Conservation (phyloP, 192 early-diverging fungal species). For the Entomortierella beljakovae region DNA sequence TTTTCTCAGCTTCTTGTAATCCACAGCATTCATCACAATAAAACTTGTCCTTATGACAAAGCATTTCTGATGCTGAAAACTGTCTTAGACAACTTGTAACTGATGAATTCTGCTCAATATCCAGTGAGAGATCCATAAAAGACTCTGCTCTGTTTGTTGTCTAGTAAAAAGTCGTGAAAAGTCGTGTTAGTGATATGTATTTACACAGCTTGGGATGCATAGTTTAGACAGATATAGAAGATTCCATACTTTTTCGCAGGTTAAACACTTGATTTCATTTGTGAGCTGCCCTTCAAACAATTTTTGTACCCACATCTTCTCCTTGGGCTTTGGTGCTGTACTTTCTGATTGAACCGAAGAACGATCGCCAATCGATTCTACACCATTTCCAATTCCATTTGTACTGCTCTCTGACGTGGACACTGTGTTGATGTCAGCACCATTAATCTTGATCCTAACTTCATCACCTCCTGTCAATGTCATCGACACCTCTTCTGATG, state of each 20-base stretch:
- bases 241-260: conserved; percentile 85
- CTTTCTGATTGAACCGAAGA: conserved; percentile 52
- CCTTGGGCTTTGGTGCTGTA: conserved; percentile 43
- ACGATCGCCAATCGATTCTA: conserved; percentile 43
- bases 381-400: conserved; percentile 14
- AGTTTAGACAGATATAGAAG: neutral
- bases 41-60: conserved; percentile 98
- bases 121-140: conserved; percentile 96
- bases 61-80: conserved; percentile 95
- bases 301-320: conserved; percentile 92
- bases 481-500: conserved; percentile 36
- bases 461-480: conserved; percentile 42
- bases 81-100: conserved; percentile 94
- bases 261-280: conserved; percentile 97
- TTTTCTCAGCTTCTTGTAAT: conserved; percentile 96
- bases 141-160: conserved; percentile 93
- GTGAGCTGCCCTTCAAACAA: conserved; percentile 95
- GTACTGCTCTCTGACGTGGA: conserved; percentile 32
- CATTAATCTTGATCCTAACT: conserved; percentile 48
- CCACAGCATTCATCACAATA: conserved; percentile 96
- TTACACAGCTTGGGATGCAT: neutral
- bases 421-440: conserved; percentile 26
- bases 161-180: conserved; percentile 36
- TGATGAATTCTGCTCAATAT: conserved; percentile 96
- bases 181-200: neutral